Conservation (phyloP, 805 yeast species). For the Nakazawaea anatomiae region DNA sequence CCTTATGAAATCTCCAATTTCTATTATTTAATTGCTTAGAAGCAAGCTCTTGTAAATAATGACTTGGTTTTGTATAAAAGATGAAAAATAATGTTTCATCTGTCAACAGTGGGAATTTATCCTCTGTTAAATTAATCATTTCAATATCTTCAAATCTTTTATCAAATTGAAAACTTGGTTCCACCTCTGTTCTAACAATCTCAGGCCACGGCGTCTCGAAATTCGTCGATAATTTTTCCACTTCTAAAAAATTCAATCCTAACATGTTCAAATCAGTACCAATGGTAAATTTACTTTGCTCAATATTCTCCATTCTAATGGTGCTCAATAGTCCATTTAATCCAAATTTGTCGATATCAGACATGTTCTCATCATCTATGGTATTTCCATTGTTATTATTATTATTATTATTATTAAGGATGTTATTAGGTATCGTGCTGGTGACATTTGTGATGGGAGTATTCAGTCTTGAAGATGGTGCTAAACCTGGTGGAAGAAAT, state of each 20-base stretch:
- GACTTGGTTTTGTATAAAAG: constrained; percentile 90
- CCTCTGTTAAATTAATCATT: constrained; percentile 22
- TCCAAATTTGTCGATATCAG: constrained; percentile 60
- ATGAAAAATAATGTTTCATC: constrained; percentile 93
- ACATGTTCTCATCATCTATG: constrained; percentile 17
- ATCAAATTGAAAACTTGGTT: constrained; percentile 56
- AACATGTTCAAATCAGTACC: constrained; percentile 69
- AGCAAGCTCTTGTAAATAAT: constrained; percentile 87
- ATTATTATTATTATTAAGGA: not conserved
- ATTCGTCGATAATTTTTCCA: constrained; percentile 45
- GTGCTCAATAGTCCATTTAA: constrained; percentile 57
- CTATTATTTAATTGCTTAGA: constrained; percentile 86
- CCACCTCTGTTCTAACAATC: constrained; percentile 83
- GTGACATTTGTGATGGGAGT: constrained; percentile 1
- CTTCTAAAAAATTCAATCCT: constrained; percentile 51
- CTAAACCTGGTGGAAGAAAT: constrained; percentile 9
- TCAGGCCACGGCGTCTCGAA: constrained; percentile 96
- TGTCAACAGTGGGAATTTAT: constrained; percentile 41
- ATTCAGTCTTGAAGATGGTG: constrained; percentile 4
- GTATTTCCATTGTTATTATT: not conserved
- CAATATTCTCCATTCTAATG: constrained; percentile 56
- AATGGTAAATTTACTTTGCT: constrained; percentile 59
- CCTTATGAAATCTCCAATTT: constrained; percentile 97
- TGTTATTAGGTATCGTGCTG: not conserved
- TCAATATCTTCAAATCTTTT: constrained; percentile 23